These are phyloP conservation scores for Toxicodendron radicans DNA, from an alignment of 345 rosid genomes.

Conservation along the genomic window DNA sequence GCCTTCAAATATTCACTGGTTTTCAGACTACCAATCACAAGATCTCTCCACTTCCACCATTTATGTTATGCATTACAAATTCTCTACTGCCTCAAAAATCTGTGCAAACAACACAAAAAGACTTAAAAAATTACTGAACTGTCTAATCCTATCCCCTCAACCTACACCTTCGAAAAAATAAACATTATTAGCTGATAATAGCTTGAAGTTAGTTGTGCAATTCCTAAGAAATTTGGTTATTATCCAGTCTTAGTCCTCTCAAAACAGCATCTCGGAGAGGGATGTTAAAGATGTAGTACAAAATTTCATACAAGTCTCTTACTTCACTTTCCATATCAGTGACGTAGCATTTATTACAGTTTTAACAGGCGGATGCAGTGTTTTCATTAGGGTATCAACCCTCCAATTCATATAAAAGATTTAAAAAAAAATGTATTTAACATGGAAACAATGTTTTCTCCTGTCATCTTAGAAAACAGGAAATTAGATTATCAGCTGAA, in stretches of 20 bases:
- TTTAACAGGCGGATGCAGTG: neutral
- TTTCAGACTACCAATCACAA: neutral
- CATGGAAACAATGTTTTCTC: neutral
- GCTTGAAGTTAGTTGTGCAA: neutral
- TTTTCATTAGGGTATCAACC: neutral
- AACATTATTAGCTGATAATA: neutral
- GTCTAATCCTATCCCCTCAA: neutral
- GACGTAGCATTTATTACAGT: neutral
- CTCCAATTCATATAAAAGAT: neutral
- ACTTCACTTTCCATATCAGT: neutral
- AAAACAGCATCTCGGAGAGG: neutral
- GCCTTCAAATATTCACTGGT: conserved; percentile 15
- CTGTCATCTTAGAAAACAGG: neutral
- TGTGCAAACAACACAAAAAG: neutral
- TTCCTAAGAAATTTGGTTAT: neutral
- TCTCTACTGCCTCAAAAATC: conserved; percentile 9
- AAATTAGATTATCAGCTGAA: neutral
- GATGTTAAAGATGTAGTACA: neutral
- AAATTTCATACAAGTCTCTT: neutral
- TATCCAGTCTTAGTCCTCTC: neutral
- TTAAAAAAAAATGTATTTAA: neutral
- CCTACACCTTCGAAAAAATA: neutral
- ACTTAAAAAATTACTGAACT: neutral
- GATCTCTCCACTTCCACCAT: neutral
- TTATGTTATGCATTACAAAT: conserved; percentile 1